A percentile compares a stretch with the other conserved stretches of the same genome.
phyloP scores from a whole-genome alignment of 2,329 filamentous ascomycete species.

The Taxawa tesnikishii region DNA sequence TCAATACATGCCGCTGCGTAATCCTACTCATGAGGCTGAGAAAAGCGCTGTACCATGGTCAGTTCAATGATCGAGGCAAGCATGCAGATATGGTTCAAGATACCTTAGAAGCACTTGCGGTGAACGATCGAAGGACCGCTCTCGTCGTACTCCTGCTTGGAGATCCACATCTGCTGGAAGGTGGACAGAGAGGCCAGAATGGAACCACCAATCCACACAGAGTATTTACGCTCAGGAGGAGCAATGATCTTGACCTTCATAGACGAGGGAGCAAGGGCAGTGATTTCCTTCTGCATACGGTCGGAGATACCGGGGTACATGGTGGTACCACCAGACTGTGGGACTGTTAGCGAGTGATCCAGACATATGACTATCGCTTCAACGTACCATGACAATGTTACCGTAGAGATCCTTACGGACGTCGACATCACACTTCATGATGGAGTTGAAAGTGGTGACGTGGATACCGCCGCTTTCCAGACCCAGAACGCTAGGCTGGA shows the following conservation, averaged over 20 bases:
- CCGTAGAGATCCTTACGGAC: slow-evolving; percentile 99
- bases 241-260: slow-evolving; percentile 99
- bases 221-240: slow-evolving; percentile 94
- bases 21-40: slow-evolving; percentile 4
- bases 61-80: no score
- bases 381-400: slow-evolving; percentile 99
- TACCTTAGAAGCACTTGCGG: slow-evolving; percentile 99
- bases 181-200: slow-evolving; percentile 98
- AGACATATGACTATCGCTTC: slow-evolving; percentile 1
- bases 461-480: slow-evolving; percentile 98
- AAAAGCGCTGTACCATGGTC: slow-evolving; percentile 3
- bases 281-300: slow-evolving; percentile 99
- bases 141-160: slow-evolving; percentile 99
- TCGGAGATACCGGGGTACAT: slow-evolving; percentile 99
- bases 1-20: background rate
- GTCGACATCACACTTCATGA: slow-evolving; percentile 99
- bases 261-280: slow-evolving; percentile 93
- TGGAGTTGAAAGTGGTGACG: slow-evolving; percentile 99
- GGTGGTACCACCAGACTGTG: slow-evolving; percentile 96
- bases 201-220: slow-evolving; percentile 99
- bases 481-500: slow-evolving; percentile 97
- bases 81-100: background rate
- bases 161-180: slow-evolving; percentile 99
- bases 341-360: slow-evolving; percentile 20
- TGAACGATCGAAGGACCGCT: slow-evolving; percentile 97